Percentiles rank a stretch among this genome's conserved stretches.
Conservation (phyloP, 108 stramenopile genomes). For the Aureococcus anophagefferens region DNA sequence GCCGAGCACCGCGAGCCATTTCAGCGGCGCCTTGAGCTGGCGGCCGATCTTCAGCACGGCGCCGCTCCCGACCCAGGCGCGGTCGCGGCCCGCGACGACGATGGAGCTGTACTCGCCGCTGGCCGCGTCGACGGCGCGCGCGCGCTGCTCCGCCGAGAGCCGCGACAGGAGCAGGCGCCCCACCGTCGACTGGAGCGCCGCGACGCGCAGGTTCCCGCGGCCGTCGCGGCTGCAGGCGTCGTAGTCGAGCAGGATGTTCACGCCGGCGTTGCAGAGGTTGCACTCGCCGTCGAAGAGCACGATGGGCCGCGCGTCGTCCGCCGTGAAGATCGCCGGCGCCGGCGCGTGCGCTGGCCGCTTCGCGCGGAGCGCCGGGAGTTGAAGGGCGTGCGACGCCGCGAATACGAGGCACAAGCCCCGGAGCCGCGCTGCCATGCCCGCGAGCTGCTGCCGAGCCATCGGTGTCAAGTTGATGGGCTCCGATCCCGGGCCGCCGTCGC, state of each 20-base stretch:
- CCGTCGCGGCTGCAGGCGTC: slow-evolving; percentile 29
- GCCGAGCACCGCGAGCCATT: neutral
- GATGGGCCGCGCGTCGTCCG: slow-evolving; percentile 38
- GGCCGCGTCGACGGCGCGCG: neutral
- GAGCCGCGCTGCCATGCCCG: too few relatives aligned
- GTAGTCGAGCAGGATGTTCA: slow-evolving; percentile 51
- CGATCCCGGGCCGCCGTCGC: too few relatives aligned
- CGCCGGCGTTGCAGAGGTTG: slow-evolving; percentile 56
- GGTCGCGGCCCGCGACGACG: slow-evolving; percentile 14
- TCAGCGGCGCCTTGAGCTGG: slow-evolving; percentile 25
- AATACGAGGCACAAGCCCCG: too few relatives aligned
- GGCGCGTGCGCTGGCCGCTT: too few relatives aligned
- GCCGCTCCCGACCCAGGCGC: slow-evolving; percentile 19
- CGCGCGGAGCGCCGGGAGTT: too few relatives aligned
- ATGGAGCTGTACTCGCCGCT: slow-evolving; percentile 32
- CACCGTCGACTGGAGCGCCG: slow-evolving; percentile 33
- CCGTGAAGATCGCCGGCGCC: slow-evolving; percentile 28
- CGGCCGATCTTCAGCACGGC: slow-evolving; percentile 31
- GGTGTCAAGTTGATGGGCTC: too few relatives aligned
- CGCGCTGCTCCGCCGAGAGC: slow-evolving; percentile 3
- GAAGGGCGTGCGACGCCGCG: too few relatives aligned
- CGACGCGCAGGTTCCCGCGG: slow-evolving; percentile 34
- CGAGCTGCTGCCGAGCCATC: too few relatives aligned
- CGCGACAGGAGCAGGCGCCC: slow-evolving; percentile 22
- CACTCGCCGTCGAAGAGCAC: slow-evolving; percentile 62